Base-by-base conservation (phyloP, 2,329 filamentous ascomycete species). In the Uncinocarpus reesii region DNA sequence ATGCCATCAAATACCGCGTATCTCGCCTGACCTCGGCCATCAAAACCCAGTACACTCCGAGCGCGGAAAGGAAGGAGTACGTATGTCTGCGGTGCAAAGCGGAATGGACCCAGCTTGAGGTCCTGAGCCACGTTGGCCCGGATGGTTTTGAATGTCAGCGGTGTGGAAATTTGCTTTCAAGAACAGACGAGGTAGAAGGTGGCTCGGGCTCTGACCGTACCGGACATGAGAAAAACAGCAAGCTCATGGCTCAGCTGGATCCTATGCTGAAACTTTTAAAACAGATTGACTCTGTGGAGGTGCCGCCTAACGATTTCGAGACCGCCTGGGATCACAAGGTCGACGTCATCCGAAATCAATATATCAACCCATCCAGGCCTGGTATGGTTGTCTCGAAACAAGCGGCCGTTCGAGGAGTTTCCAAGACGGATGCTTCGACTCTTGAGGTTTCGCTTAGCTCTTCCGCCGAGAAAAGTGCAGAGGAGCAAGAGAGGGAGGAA, bases 1-100 rank as follows among this genome's bases (percentile, higher is more conserved):
- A 98, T 68, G 87, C 86, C 42, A 93, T 95, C 69, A 98, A 98
- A 66, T 98, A 85, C 77, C 83, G 86, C 53, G 81, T 95, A 44
- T 89, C 90, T 62, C 83, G 83, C 49, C 80, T 96, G 57, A 88
- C 89, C 56, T 89, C 90, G 63, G 81, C 84, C 47, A 87, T 96
- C 51, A 89, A 95, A 67, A 81, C 83, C 13, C 82, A 86, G 50
- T 85, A 86, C 13, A 81, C 86, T 15, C 83, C 86, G 0, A 83
- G 83, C 7, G 78, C 79, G 48, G 90, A 96, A 66, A 84, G 87
- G 64, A 95, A 95, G 65, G 92, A 96, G 62, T 93, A 89, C 60
- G 82, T 83, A 51, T 98, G 92, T 67, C 72, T 76, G 26, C 77
- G 80, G 49, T 98, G 92, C 70, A 80, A 82, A 56, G 77, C 84